Percentiles rank a stretch among this genome's conserved stretches.
These are phyloP conservation scores for Tetradesmus obliquus DNA, from an alignment of 139 green algal genomes.

Conservation along the genomic window DNA sequence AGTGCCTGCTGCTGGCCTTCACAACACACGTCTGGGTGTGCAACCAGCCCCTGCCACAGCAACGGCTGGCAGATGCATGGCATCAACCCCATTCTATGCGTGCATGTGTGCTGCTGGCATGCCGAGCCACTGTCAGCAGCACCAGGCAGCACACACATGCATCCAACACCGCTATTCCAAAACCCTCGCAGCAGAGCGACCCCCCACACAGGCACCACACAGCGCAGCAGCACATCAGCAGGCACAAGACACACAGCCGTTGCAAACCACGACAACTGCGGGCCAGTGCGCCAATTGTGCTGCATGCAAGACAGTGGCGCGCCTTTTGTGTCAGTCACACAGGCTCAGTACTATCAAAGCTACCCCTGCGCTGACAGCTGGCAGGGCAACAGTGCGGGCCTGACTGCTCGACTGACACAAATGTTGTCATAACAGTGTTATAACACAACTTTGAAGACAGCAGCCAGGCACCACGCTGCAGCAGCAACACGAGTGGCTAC, in stretches of 20 bases:
- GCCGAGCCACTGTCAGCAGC: not conserved
- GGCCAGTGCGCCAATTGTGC: not conserved
- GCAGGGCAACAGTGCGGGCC: not conserved
- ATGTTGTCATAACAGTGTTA: not conserved
- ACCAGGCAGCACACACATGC: not conserved
- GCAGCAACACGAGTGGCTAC: not conserved
- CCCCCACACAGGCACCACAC: not conserved
- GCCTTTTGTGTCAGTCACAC: not conserved
- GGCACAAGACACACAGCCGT: not conserved
- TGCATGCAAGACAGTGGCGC: not conserved
- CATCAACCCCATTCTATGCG: not conserved
- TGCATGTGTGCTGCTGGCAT: not conserved
- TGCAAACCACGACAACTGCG: not conserved
- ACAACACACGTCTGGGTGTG: not conserved
- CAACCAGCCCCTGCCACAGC: not conserved
- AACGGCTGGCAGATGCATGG: not conserved
- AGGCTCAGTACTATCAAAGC: not conserved
- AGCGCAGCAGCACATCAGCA: not conserved
- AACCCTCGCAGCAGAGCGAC: not conserved
- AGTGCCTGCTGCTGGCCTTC: not conserved
- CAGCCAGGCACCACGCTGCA: not conserved
- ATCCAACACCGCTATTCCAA: not conserved
- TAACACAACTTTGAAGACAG: not conserved
- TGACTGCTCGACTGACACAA: not conserved
- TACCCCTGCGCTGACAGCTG: not conserved